Base-by-base conservation (phyloP, 2,329 filamentous ascomycete genomes). In the Exophiala dermatitidis region DNA sequence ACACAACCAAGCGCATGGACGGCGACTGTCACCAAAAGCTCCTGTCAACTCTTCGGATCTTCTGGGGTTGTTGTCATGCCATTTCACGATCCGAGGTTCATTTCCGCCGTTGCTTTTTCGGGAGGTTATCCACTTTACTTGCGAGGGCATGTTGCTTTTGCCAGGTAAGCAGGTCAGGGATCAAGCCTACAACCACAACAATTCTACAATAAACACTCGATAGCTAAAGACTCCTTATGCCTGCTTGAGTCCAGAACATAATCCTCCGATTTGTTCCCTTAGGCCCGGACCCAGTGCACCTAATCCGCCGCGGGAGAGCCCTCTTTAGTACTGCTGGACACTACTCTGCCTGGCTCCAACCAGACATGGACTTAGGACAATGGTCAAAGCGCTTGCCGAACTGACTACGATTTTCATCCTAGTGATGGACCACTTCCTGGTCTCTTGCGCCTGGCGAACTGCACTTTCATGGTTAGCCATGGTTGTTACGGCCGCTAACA, bases 401-500 rank as follows among this genome's bases (percentile, higher is more conserved):
- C 38, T 41, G 38, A 41, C 38, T 41, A 41, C 38, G 38, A 41
- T 26, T 28, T 26, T 41, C 38, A 41, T 41, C 38, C 38, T 41
- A 41, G 38, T 41, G 12, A 19, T 19, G 19, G 19, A 19, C 19
- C 19, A 19, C 19, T 45, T n/a, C 7, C n/a, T 29, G 41, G 19
- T 8, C 28, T 45, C 30, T 29, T 10, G 8, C 8, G 28, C 10
- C 28, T 32, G 8, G 28, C 42, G 29, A 45, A 32, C 3, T 9
- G 28, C 42, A 30, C 34, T 41, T 44, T 37, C 19, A 10, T 43
- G 10, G 46, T 51, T 51, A 51, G 32, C 51, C 45, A 26, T 43
- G 46, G 52, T 46, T 51, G 29, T 33, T 49, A 49, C 43, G 19
- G 45, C 33, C 40, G 38, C 48, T 28, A 29, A 40, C 31, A 19